Evolutionary conservation across 169 alveolate genomes (phyloP).

Genomic region (Cardiosporidium cionae): DNA sequence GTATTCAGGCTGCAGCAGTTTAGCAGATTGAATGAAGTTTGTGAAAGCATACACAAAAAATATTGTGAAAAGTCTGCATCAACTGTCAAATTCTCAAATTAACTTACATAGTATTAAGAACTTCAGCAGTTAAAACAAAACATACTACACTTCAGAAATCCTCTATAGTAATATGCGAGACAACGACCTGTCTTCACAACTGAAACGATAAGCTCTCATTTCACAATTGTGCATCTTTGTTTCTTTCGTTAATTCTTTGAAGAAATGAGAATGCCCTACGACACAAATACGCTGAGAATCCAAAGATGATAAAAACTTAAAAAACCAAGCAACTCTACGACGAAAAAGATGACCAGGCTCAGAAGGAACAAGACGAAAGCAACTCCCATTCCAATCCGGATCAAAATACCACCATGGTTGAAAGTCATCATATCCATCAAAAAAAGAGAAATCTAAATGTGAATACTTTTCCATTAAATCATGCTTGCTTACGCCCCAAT

Average conservation of each 20-base stretch:
- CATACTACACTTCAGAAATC: too few relatives aligned
- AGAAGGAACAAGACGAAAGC: not conserved
- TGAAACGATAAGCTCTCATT: not conserved
- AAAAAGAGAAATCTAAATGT: not conserved
- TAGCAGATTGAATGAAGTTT: too few relatives aligned
- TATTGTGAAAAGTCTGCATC: too few relatives aligned
- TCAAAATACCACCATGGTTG: not conserved
- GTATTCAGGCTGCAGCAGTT: too few relatives aligned
- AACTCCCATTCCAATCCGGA: too few relatives aligned
- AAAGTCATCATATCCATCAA: too few relatives aligned
- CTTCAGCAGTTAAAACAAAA: too few relatives aligned
- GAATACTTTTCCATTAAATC: not conserved
- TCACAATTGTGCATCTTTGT: not conserved
- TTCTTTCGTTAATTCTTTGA: constrained; percentile 1
- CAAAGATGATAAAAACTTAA: not conserved
- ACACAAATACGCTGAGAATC: not conserved
- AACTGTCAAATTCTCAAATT: too few relatives aligned
- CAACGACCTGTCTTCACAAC: not conserved
- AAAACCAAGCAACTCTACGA: not conserved
- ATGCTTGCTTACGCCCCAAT: not conserved
- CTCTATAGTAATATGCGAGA: too few relatives aligned
- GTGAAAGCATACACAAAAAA: too few relatives aligned
- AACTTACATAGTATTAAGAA: not conserved
- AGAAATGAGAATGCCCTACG: constrained; percentile 2
- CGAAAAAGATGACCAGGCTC: not conserved